phyloP scores from a whole-genome alignment of 306 rosid genomes.

The Trichosanthes cucumerina region DNA sequence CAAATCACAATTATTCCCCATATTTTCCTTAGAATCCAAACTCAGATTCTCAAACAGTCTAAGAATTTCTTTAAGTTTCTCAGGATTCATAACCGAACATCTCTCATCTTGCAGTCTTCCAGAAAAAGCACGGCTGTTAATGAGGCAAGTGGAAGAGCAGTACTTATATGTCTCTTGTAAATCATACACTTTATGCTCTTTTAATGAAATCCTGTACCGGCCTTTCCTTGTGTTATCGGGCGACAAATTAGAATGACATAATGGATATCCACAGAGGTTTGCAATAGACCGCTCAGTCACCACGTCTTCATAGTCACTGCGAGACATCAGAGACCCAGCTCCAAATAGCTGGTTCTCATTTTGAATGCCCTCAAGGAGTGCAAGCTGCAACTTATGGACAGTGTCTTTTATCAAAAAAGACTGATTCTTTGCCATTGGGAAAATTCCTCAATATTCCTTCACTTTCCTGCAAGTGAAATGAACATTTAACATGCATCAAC shows the following conservation, averaged over 20 bases:
- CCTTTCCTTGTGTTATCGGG: slow-evolving; percentile 51
- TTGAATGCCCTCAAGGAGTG: slow-evolving; percentile 56
- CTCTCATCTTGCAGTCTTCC: slow-evolving; percentile 56
- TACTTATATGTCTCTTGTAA: slow-evolving; percentile 62
- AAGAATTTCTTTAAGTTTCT: slow-evolving; percentile 40
- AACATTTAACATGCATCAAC: neutral
- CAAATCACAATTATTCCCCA: slow-evolving; percentile 35
- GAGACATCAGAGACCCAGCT: slow-evolving; percentile 69
- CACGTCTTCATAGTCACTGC: slow-evolving; percentile 71
- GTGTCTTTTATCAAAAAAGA: slow-evolving; percentile 37
- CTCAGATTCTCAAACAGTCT: slow-evolving; percentile 33
- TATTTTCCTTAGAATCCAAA: slow-evolving; percentile 26
- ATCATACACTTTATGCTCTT: slow-evolving; percentile 78
- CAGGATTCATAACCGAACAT: slow-evolving; percentile 36
- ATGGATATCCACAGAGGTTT: slow-evolving; percentile 57
- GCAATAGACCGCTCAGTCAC: slow-evolving; percentile 72
- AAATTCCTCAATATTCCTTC: neutral
- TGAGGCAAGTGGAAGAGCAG: slow-evolving; percentile 62
- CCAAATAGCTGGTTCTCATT: slow-evolving; percentile 59
- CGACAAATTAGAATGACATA: slow-evolving; percentile 35
- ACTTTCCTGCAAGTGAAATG: neutral
- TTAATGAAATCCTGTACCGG: slow-evolving; percentile 59
- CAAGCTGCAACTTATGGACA: slow-evolving; percentile 50
- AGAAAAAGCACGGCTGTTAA: slow-evolving; percentile 54
- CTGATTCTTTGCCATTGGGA: slow-evolving; percentile 40